Percentiles rank a stretch among this genome's conserved stretches.
These are phyloP conservation scores for Ophiostoma populinum DNA, from an alignment of 2,329 filamentous ascomycete species.

Conservation along the genomic window DNA sequence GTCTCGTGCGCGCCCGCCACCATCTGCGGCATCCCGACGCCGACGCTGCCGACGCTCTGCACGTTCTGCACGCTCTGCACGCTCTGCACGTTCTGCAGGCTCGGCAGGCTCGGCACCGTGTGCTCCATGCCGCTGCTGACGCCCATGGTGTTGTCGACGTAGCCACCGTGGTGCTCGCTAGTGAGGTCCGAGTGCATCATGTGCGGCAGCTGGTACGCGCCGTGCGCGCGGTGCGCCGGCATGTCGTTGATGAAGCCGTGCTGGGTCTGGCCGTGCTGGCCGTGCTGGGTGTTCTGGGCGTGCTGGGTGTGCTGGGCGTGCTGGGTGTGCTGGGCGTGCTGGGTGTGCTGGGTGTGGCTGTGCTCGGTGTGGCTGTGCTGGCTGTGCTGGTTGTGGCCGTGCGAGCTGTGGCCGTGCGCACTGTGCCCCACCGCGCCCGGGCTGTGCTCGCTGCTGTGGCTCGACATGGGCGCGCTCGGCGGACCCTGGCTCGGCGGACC, in stretches of 20 bases:
- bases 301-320: no score
- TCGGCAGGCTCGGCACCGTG: no score
- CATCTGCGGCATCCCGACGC: constrained; percentile 27
- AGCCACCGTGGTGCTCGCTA: constrained; percentile 21
- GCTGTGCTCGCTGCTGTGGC: constrained; percentile 21
- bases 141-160: constrained; percentile 21
- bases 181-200: constrained; percentile 26
- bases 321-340: not conserved
- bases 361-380: not conserved
- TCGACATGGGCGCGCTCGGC: constrained; percentile 2
- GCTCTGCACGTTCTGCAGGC: no score
- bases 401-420: constrained; percentile 22
- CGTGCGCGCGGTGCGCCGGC: constrained; percentile 22
- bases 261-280: not conserved
- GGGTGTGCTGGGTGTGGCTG: constrained; percentile 4
- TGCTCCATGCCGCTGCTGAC: not conserved
- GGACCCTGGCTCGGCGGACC: constrained; percentile 14
- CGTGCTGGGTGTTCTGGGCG: constrained; percentile 2
- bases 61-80: no score
- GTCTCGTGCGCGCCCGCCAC: constrained; percentile 27
- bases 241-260: constrained; percentile 24
- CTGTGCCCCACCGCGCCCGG: no score
- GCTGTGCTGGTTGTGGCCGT: constrained; percentile 3
- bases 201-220: constrained; percentile 22
- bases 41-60: constrained; percentile 14